Base-by-base conservation (phyloP, 2,329 filamentous ascomycete genomes). In the Fusarium coicis region DNA sequence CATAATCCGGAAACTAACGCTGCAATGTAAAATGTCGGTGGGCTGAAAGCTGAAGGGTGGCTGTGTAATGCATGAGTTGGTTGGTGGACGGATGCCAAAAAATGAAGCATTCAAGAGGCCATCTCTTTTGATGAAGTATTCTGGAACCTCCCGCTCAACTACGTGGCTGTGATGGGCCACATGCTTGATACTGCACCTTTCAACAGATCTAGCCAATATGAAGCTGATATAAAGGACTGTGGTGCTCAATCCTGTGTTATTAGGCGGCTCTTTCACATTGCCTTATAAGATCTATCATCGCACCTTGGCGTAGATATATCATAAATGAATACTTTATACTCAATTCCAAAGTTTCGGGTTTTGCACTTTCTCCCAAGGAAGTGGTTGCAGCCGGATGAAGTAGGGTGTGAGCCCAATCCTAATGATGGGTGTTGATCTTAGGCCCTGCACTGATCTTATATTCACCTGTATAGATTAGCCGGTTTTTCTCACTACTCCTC, bases 161-260 rank as follows among this genome's bases (percentile, higher is more conserved):
- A 2, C 40, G 40, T 42, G 40, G 40, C 21, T 42, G 21, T 42
- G 14, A 42, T 42, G 40, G 0, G 9, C 0, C 40, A 42, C 14
- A 23, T 1, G 9, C n/a, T 0, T 42, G 1, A 16, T 0, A 0
- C 0, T 42, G 14, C 0, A 5, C 40, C 7, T 42, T 42, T 16
- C n/a, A 23, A 16, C 9, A 23, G 9, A 0, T 23, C 40, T 42
- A 0, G 8, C 40, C n/a, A 42, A 11, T 23, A n/a, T 16, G 9
- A 16, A 10, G 40, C 5, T n/a, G 3, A 14, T 40, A 0, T 5
- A 21, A 40, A 8, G 2, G 39, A 0, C 39, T 40, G 7, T 1
- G 19, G 4, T 42, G n/a, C 6, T 42, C 21, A 10, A 7, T 42
- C 9, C n/a, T 42, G 40, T 7, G n/a, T 16, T 7, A 16, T 42